phyloP scores from a whole-genome alignment of 805 yeast species.

The Lachancea thermotolerans region DNA sequence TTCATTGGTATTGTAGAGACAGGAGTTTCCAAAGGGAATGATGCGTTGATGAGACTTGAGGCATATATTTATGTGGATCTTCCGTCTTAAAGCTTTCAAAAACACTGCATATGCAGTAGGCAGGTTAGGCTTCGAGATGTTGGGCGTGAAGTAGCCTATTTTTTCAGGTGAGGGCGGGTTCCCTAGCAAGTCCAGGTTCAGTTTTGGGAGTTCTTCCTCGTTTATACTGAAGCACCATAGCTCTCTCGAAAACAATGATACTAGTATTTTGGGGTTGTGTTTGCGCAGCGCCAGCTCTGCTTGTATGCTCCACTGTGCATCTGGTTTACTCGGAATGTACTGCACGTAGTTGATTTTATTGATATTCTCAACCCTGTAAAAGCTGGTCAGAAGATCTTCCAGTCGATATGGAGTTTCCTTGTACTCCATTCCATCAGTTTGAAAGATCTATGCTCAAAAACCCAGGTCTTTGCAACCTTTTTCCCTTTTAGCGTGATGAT shows the following conservation, averaged over 20 bases:
- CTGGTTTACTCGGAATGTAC: slow-evolving; percentile 29
- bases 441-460: neutral
- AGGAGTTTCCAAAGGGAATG: slow-evolving; percentile 47
- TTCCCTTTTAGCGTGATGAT: neutral
- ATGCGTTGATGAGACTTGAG: slow-evolving; percentile 31
- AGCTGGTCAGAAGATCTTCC: slow-evolving; percentile 27
- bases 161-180: slow-evolving; percentile 22
- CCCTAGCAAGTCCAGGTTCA: slow-evolving; percentile 11
- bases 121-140: slow-evolving; percentile 32
- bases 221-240: slow-evolving; percentile 39
- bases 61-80: slow-evolving; percentile 32
- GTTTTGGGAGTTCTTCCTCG: slow-evolving; percentile 33
- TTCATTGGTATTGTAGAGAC: slow-evolving; percentile 24
- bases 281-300: slow-evolving; percentile 36
- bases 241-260: slow-evolving; percentile 36
- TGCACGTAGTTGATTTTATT: slow-evolving; percentile 30
- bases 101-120: slow-evolving; percentile 42
- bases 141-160: slow-evolving; percentile 29
- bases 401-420: slow-evolving; percentile 14
- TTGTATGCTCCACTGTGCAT: slow-evolving; percentile 37
- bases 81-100: slow-evolving; percentile 42
- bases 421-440: neutral
- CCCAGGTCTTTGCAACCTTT: neutral
- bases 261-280: slow-evolving; percentile 32
- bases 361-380: slow-evolving; percentile 25